A percentile compares a stretch with the other conserved stretches of the same genome.
phyloP scores from a whole-genome alignment of 1,284 basidiomycete genomes.

The Austropuccinia psidii region DNA sequence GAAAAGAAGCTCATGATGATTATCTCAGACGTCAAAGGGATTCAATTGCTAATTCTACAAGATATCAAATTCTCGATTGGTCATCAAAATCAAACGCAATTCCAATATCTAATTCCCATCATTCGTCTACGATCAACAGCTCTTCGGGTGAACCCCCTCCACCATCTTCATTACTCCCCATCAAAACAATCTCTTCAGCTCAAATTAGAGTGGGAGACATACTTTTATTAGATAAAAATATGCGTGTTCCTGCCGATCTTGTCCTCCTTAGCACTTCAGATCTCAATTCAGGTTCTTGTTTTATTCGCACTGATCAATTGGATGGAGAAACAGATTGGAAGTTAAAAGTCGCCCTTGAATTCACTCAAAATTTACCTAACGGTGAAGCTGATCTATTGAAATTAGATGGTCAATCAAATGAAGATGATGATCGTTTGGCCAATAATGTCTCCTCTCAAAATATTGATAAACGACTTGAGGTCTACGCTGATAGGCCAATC shows the following conservation, averaged over 20 bases:
- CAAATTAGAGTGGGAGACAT: conserved; percentile 85
- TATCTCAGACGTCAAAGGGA: conserved; percentile 87
- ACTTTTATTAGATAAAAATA: conserved; percentile 88
- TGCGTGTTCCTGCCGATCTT: conserved; percentile 91
- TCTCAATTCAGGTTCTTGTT: conserved; percentile 73
- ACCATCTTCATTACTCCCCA: conserved; percentile 38
- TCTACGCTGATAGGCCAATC: conserved; percentile 76
- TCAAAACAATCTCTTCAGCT: conserved; percentile 66
- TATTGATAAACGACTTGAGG: conserved; percentile 39
- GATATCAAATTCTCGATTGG: conserved; percentile 71
- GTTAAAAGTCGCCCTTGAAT: conserved; percentile 74
- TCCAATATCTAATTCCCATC: conserved; percentile 43
- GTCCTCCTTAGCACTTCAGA: conserved; percentile 82
- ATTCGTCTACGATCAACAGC: conserved; percentile 46
- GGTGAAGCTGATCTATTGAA: conserved; percentile 59
- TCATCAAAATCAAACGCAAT: conserved; percentile 46
- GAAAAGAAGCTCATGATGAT: conserved; percentile 97
- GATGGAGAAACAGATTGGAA: conserved; percentile 99
- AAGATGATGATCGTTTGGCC: conserved; percentile 59
- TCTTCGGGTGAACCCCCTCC: not conserved
- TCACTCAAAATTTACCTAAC: conserved; percentile 66
- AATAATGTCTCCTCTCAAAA: not conserved
- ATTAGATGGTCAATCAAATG: conserved; percentile 62
- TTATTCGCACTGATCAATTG: conserved; percentile 93
- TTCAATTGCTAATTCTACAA: conserved; percentile 85